Conservation (phyloP, 495 filamentous ascomycete species). For the Xylaria longipes region DNA sequence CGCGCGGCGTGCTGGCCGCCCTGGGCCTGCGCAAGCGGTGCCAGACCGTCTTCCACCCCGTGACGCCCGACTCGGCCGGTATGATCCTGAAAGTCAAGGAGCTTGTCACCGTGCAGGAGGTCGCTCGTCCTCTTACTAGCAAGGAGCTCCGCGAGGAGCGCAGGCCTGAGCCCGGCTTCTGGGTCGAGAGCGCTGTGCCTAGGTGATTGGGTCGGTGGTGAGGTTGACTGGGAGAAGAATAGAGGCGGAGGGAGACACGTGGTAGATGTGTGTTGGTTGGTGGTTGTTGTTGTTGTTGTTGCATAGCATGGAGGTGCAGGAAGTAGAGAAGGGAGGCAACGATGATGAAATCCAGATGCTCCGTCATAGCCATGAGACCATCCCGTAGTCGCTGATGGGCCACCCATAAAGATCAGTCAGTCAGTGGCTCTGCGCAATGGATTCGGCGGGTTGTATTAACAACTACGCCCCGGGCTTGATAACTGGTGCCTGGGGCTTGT, state of each 20-base stretch:
- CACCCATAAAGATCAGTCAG: not conserved
- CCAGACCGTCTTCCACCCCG: conserved; percentile 90
- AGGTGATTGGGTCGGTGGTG: conserved; percentile 25
- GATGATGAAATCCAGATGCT: not conserved
- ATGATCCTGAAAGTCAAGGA: conserved; percentile 99
- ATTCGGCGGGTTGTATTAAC: conserved; percentile 8
- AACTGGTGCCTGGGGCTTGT: not conserved
- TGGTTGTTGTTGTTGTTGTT: no score
- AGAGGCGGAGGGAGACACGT: not conserved
- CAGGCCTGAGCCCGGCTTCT: conserved; percentile 84
- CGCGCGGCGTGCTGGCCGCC: conserved; percentile 82
- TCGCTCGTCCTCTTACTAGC: conserved; percentile 71
- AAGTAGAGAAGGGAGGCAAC: not conserved
- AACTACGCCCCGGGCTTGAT: not conserved
- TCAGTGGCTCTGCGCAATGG: not conserved
- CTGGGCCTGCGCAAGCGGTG: conserved; percentile 89
- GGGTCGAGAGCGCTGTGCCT: conserved; percentile 70
- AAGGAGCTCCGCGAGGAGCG: conserved; percentile 75
- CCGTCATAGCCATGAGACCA: not conserved
- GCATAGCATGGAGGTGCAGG: not conserved
- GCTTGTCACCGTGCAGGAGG: conserved; percentile 84
- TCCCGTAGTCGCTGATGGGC: not conserved
- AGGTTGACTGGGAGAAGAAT: not conserved
- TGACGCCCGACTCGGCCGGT: conserved; percentile 81
- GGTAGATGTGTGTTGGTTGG: not conserved